Evolutionary conservation across 2,329 filamentous ascomycete genomes (phyloP), one percentile per base, ranked within the genome.

Genomic region (Thyridium curvatum): DNA sequence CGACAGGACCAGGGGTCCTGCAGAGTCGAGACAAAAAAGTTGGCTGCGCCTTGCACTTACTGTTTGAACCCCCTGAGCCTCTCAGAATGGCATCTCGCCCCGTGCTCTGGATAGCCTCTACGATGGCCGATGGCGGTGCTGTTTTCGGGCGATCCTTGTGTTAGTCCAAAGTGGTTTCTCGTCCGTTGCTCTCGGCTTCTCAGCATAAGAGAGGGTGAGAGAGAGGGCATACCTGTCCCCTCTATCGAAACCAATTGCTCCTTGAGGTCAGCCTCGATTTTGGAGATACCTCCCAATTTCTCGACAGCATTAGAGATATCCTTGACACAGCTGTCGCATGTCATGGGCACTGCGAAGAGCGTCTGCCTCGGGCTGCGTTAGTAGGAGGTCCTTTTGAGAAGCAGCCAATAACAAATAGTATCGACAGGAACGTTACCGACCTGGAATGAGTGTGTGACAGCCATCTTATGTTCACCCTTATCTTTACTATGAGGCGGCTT

Each of bases 11-110:
- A 10, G 10, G 6, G 21, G 21, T 10, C 6, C 6, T 26, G 13
- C 15, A 26, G 40, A 18, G 26, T 13, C 21, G 14, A 28, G 34
- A 17, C 34, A 7, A 29, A n/a, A 28, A 32, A 26, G 10, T 8
- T 5, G 12, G 17, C 9, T 33, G 21, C 10, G 18, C 16, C 18
- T 17, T 45, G 35, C 42, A 75, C 81, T 54, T 71, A 90, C 87
- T 87, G 64, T 96, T 83, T 56, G 87, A 83, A 51, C 74, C 77
- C 46, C 93, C 93, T 43, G 85, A 90, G 40, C 93, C 93, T 50
- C 93, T 83, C 41, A 98, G 68, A 55, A 98, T 96, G 34, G 91
- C 91, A 75, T 97, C 91, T 54, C 89, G 80, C 38, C 93, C 93
- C 9, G 90, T 96, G 33, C 75, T 72, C 66, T 96, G 86, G 47